These are phyloP conservation scores for Penicillium expansum DNA, from an alignment of 2,329 filamentous ascomycete genomes.

Conservation along the genomic window DNA sequence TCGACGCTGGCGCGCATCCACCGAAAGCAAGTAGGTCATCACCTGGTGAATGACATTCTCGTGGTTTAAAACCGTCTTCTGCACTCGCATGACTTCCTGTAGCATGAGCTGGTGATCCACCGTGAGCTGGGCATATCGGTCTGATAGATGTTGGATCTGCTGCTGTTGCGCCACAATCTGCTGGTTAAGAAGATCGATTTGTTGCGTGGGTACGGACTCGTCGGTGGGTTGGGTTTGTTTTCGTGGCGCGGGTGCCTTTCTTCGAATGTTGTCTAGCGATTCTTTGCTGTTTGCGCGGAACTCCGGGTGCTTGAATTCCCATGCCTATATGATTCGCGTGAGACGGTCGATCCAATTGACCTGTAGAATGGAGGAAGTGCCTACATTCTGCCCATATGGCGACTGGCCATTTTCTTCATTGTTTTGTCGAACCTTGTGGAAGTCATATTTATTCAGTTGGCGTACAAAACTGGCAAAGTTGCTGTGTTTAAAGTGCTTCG, in stretches of 20 bases:
- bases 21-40: conserved; percentile 64
- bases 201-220: conserved; percentile 74
- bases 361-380: conserved; percentile 4
- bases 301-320: conserved; percentile 97
- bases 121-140: conserved; percentile 75
- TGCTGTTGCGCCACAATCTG: conserved; percentile 87
- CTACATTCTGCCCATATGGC: conserved; percentile 74
- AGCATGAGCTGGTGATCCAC: conserved; percentile 64
- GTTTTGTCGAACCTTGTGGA: conserved; percentile 93
- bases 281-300: conserved; percentile 96
- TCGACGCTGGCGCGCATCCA: conserved; percentile 60
- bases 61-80: conserved; percentile 70
- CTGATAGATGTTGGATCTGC: conserved; percentile 83
- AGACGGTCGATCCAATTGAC: neutral
- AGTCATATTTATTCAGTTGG: conserved; percentile 95
- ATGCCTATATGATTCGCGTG: conserved; percentile 57
- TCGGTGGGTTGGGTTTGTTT: conserved; percentile 69
- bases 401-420: conserved; percentile 82
- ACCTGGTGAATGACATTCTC: conserved; percentile 69
- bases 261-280: conserved; percentile 90
- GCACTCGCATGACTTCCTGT: conserved; percentile 62
- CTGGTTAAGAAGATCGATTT: conserved; percentile 83
- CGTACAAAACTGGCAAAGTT: conserved; percentile 97
- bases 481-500: conserved; percentile 98
- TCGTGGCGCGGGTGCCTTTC: conserved; percentile 88